A percentile compares a stretch with the other conserved stretches of the same genome.
Conservation (phyloP, 805 yeast species). For the Blastobotrys attinorum region DNA sequence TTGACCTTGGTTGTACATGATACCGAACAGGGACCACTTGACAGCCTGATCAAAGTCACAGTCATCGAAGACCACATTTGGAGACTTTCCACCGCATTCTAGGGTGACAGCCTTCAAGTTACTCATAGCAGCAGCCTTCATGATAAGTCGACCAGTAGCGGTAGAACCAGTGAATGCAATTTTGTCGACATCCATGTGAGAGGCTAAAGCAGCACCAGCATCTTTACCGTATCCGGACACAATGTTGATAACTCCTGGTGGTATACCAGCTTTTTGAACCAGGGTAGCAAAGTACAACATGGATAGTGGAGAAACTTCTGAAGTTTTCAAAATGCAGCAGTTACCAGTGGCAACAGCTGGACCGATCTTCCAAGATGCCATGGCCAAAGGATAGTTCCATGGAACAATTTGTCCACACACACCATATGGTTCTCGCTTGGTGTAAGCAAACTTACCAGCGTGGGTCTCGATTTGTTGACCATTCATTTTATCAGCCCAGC, state of each 20-base stretch:
- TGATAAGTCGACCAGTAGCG: conserved; percentile 75
- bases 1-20: conserved; percentile 92
- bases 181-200: conserved; percentile 77
- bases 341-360: conserved; percentile 91
- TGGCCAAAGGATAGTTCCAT: conserved; percentile 93
- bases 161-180: conserved; percentile 95
- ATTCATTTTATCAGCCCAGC: conserved; percentile 81
- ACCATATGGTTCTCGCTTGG: conserved; percentile 85
- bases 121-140: conserved; percentile 71
- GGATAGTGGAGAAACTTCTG: conserved; percentile 87
- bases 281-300: conserved; percentile 68
- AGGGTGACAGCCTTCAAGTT: conserved; percentile 85
- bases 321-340: conserved; percentile 79
- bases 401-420: conserved; percentile 95
- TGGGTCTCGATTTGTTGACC: conserved; percentile 64
- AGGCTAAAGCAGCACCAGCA: conserved; percentile 73
- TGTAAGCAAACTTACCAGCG: conserved; percentile 61
- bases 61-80: conserved; percentile 81
- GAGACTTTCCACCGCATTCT: conserved; percentile 96
- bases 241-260: conserved; percentile 84
- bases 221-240: conserved; percentile 80
- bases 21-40: conserved; percentile 68
- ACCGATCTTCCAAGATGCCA: conserved; percentile 93
- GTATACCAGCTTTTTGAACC: conserved; percentile 76
- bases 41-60: conserved; percentile 74